Evolutionary conservation across 129 eudicot genomes (phyloP).

Genomic region (Flaveria sonorensis): DNA sequence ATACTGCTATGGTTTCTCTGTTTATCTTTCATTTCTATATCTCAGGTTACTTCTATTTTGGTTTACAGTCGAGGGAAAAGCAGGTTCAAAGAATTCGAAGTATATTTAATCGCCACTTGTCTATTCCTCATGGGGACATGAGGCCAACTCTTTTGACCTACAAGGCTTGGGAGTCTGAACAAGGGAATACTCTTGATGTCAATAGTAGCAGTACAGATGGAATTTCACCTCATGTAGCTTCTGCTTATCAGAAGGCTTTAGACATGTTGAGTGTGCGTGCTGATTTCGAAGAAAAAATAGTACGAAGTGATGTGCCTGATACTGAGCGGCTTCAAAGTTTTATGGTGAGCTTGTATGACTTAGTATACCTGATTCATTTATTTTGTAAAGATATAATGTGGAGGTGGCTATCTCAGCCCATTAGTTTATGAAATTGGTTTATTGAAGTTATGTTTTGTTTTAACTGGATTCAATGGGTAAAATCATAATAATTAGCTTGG

Average conservation of each 20-base stretch:
- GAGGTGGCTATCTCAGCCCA: slow-evolving; percentile 1
- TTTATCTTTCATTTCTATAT: slow-evolving; percentile 22
- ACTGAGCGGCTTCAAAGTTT: slow-evolving; percentile 73
- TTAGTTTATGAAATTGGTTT: neutral
- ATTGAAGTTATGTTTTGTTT: neutral
- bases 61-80: slow-evolving; percentile 73
- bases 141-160: slow-evolving; percentile 59
- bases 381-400: neutral
- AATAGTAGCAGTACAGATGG: slow-evolving; percentile 55
- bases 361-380: slow-evolving; percentile 3
- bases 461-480: neutral
- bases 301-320: slow-evolving; percentile 52
- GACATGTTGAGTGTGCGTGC: slow-evolving; percentile 70
- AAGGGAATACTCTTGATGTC: slow-evolving; percentile 50
- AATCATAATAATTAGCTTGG: neutral
- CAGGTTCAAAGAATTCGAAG: slow-evolving; percentile 71
- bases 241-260: slow-evolving; percentile 79
- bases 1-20: slow-evolving; percentile 21
- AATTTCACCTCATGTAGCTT: slow-evolving; percentile 60
- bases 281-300: slow-evolving; percentile 65
- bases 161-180: slow-evolving; percentile 81
- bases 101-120: slow-evolving; percentile 75
- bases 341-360: slow-evolving; percentile 48
- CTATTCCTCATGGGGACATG: slow-evolving; percentile 63
- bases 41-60: slow-evolving; percentile 32